A percentile compares a stretch with the other conserved stretches of the same genome.
phyloP scores from a whole-genome alignment of 2,329 filamentous ascomycete genomes.

The Arthroderma sp. region DNA sequence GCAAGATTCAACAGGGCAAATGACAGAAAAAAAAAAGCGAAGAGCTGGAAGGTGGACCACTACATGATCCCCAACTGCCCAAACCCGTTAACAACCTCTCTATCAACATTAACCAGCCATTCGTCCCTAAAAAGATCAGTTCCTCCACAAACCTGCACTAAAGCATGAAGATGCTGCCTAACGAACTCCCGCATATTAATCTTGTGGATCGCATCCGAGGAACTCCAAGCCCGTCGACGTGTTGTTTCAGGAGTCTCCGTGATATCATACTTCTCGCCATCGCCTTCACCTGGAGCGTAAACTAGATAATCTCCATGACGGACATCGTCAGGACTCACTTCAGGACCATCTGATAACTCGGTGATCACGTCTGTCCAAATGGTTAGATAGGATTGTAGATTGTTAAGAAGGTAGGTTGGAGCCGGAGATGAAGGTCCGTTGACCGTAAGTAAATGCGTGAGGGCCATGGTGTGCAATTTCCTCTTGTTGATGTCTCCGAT shows the following conservation, averaged over 20 bases:
- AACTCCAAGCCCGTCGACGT: constrained; percentile 31
- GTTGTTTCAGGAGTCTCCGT: constrained; percentile 32
- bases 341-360: constrained; percentile 33
- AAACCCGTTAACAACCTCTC: constrained; percentile 28
- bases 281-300: constrained; percentile 19
- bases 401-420: constrained; percentile 31
- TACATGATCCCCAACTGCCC: constrained; percentile 13
- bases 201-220: constrained; percentile 32
- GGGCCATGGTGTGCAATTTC: constrained; percentile 36
- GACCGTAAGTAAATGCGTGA: constrained; percentile 35
- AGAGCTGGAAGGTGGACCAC: neutral
- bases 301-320: constrained; percentile 32
- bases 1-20: neutral
- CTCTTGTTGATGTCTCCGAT: constrained; percentile 37
- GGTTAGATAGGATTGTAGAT: constrained; percentile 36
- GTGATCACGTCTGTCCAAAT: constrained; percentile 38
- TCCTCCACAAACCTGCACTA: constrained; percentile 32
- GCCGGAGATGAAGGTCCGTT: constrained; percentile 27
- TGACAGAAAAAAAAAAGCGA: too few relatives aligned
- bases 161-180: constrained; percentile 28
- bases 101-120: constrained; percentile 35
- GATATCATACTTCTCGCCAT: constrained; percentile 23
- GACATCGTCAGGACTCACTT: constrained; percentile 25
- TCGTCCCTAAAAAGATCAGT: constrained; percentile 32
- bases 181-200: constrained; percentile 37